Base-by-base conservation (phyloP, 495 filamentous ascomycete genomes). In the Penicillium ochrochloron region DNA sequence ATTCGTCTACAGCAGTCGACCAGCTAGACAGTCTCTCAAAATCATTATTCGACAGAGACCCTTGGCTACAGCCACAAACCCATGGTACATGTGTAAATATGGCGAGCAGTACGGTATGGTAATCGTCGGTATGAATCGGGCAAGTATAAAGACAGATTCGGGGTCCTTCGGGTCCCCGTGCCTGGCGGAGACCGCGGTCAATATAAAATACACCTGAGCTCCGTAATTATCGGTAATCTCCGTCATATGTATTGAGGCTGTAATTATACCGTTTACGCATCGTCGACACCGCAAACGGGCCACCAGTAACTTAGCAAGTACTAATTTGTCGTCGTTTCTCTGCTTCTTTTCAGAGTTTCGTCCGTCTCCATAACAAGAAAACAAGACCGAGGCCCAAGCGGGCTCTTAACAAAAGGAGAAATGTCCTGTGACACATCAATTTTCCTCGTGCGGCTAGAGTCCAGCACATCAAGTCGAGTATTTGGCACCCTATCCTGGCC, bases 271-370 rank as follows among this genome's bases (percentile, higher is more conserved):
- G 55, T 3, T 64, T 54, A 55, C 31, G 52, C 33, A 27, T 50
- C 48, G 21, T 53, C 35, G 37, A 37, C 27, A 53, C 68, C 54
- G 68, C 62, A 70, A 70, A 68, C 68, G 68, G 65, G 59, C 39
- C 46, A 17, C 57, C 37, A 39, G 5, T 17, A 17, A 14, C 59
- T 57, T 60, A 55, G 59, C 54, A 29, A 48, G 34, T 3, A 46
- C 8, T 23, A 19, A 44, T 8, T n/a, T 19, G 41, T 17, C n/a
- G 7, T 17, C 12, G 44, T 14, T 48, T 14, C 19, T 23, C 50
- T 14, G 25, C 19, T 5, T 17, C 34, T 25, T 42, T 39, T 27
- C 25, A 27, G 25, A 10, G 8, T 42, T n/a, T 23, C 21, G 1
- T 23, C 19, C 21, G 15, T 46, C 19, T 23, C 21, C 19, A 27